Evolutionary conservation across 148 eudicot species (phyloP), one percentile per base, ranked within the genome.

Genomic region (Fagopyrum tataricum): DNA sequence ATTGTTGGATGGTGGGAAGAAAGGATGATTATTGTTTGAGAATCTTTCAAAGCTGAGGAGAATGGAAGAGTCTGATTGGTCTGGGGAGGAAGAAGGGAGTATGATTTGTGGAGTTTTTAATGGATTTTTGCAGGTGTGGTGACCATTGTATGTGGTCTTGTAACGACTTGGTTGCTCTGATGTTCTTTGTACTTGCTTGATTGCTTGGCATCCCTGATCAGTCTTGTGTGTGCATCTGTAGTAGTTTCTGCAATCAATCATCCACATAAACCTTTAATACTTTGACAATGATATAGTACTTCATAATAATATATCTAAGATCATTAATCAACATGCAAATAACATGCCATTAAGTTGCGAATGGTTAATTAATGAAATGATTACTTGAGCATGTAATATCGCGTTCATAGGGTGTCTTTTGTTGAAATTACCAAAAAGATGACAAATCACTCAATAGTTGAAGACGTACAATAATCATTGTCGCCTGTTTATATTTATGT

Each of bases 221-320:
- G 48, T 55, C 70, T 79, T 80, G 82, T 85, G 87, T 2, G 83
- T 85, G 79, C 87, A 85, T 66, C 85, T 78, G 14, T 59, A 85
- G 46, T 47, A 69, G 21, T 40, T 73, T 44, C 59, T 44, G 14
- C 39, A 39, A 49, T 40, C 1, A 69, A 44, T 21, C 39, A 73
- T 26, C 4, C 39, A 5, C 37, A 1, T 31, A 31, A 31, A 31
- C 37, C 37, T 31, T 31, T 31, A 31, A 31, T 31, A 31, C 37
- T 31, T 31, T 31, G 37, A 31, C 41, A 51, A 59, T 59, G 39
- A 23, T 39, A 24, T 3, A 58, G 64, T 2, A 52, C 18, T 52
- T 5, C 5, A 17, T 46, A 46, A 46, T 46, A 13, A 12, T 31
- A n/a, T 31, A 31, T 31, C 37, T 31, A 31, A 31, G 2, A 31